A percentile compares a stretch with the other conserved stretches of the same genome.
Evolutionary conservation across 2,329 filamentous ascomycete species (phyloP).

Genomic region (Leptographium radiaticola): DNA sequence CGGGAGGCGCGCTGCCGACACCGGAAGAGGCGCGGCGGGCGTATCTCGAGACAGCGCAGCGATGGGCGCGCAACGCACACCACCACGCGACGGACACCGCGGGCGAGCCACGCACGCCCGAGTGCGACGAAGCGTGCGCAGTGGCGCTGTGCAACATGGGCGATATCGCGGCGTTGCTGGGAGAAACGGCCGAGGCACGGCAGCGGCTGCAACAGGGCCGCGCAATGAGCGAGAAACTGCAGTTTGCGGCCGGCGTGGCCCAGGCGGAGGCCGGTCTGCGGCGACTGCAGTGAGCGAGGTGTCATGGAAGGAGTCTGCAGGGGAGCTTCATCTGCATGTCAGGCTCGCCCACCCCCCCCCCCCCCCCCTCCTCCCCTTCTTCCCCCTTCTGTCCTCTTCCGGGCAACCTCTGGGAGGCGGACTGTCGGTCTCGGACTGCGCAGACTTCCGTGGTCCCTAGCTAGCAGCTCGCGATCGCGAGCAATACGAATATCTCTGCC

Average conservation of each 20-base stretch:
- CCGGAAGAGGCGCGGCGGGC: constrained; percentile 37
- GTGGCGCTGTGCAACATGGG: constrained; percentile 78
- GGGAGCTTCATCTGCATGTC: too few species aligned
- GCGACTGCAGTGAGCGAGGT: background rate
- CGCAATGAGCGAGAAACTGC: constrained; percentile 41
- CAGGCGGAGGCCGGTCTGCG: constrained; percentile 39
- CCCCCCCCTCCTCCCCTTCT: too few species aligned
- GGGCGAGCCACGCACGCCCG: constrained; percentile 53
- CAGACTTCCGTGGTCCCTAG: too few species aligned
- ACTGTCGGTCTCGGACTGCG: too few species aligned
- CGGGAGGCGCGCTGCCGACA: background rate
- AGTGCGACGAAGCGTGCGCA: constrained; percentile 75
- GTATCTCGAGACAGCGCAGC: constrained; percentile 55
- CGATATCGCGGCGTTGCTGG: constrained; percentile 66
- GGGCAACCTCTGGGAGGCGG: too few species aligned
- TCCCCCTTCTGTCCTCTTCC: too few species aligned
- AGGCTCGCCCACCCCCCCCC: too few species aligned
- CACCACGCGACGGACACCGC: constrained; percentile 51
- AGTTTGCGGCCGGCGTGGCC: constrained; percentile 35
- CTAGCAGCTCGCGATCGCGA: too few species aligned
- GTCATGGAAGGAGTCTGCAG: too few species aligned
- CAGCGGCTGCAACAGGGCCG: constrained; percentile 57
- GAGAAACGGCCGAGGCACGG: constrained; percentile 50
- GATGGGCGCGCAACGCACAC: constrained; percentile 71
- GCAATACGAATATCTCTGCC: too few species aligned